Conservation (phyloP, 73 alveolate genomes). For the Paramecium biaurelia region DNA sequence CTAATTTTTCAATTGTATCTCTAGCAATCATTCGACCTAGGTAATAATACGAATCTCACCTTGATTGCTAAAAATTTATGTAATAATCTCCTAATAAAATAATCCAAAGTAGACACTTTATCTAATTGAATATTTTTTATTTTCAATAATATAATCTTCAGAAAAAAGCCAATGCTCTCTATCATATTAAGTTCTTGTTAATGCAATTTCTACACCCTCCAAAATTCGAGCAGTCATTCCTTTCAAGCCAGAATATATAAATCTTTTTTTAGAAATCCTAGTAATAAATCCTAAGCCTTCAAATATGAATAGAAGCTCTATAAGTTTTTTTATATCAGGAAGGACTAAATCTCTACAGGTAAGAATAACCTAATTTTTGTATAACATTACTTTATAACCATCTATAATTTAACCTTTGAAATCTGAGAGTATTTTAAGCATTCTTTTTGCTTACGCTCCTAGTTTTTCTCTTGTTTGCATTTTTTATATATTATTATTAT, state of each 20-base stretch:
- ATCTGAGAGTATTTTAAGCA: conserved; percentile 14
- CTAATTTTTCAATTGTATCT: conserved; percentile 37
- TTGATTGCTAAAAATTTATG: neutral
- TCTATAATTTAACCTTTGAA: neutral
- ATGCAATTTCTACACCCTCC: neutral
- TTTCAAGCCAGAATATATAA: conserved; percentile 54
- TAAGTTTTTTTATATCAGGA: conserved; percentile 51
- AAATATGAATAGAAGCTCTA: conserved; percentile 51
- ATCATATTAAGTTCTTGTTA: neutral
- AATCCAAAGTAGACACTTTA: conserved; percentile 22
- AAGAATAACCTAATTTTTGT: neutral
- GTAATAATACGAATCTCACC: neutral
- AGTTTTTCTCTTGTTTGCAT: conserved; percentile 35
- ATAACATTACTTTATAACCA: neutral
- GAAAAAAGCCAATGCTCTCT: conserved; percentile 53
- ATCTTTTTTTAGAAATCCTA: conserved; percentile 56
- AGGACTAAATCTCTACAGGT: neutral
- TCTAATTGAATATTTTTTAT: conserved; percentile 7
- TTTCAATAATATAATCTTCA: neutral
- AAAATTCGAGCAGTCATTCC: conserved; percentile 56
- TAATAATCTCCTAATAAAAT: conserved; percentile 17
- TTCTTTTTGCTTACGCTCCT: conserved; percentile 29
- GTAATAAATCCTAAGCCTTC: conserved; percentile 64
- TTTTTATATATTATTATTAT: neutral
- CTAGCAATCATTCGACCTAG: neutral